Base-by-base conservation (phyloP, 495 filamentous ascomycete genomes). In the Neurospora terricola region DNA sequence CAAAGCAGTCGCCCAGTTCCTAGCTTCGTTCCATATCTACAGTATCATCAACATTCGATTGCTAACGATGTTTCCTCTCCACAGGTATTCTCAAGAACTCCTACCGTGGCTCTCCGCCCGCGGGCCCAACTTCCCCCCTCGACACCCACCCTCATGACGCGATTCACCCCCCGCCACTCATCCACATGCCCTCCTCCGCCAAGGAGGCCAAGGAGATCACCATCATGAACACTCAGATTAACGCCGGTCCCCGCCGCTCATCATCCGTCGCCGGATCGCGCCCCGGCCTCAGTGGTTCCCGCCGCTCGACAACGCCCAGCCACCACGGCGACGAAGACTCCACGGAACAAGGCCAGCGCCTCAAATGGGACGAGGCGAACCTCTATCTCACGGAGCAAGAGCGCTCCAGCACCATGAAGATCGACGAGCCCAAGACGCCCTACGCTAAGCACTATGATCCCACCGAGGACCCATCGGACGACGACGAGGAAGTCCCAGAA, bases 281-380 rank as follows among this genome's bases (percentile, higher is more conserved):
- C 0, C 86, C 87, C 5, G 81, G 82, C 0, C 83, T 87, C 11
- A 92, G 90, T 2, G 91, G 95, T 68, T 89, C 94, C 23, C 91
- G 91, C 72, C 94, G 91, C 0, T 85, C 83, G 70, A 86, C 80
- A 72, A 78, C 81, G 39, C 77, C 82, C 7, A 74, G 78, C 18
- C 76, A 83, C 39, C 79, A 79, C 30, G 85, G 81, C 38, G 79
- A 84, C 36, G 81, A 83, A 39, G 81, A 77, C 27, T 79, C 81
- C 6, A 79, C 80, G 43, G 90, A 91, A 34, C 86, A 86, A 70
- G 87, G 86, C 45, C 89, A 91, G 79, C 91, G 94, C 14, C 85
- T 99, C 72, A 96, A 97, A 80, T 99, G 96, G 96, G 96, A 99
- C 78, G 96, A 99, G 81, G 96, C 93, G 27, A 98, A 98, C 76